These are phyloP conservation scores for Phalaenopsis equestris DNA, from an alignment of 106 monocot genomes.

Conservation along the genomic window DNA sequence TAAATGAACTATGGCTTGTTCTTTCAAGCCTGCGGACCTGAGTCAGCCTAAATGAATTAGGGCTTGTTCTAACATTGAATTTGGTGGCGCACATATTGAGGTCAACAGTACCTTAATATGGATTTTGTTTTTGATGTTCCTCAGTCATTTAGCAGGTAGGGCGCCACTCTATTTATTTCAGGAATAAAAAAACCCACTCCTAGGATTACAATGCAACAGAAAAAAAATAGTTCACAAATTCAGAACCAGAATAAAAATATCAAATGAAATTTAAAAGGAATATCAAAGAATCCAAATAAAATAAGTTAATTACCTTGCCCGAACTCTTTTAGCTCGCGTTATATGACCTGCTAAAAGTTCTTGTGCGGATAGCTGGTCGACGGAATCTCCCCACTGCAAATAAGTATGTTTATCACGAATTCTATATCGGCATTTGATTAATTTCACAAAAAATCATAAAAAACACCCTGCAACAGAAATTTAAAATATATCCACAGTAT, in stretches of 20 bases:
- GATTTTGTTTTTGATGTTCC: no score
- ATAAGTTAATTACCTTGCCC: slow-evolving; percentile 26
- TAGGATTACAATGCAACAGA: not conserved
- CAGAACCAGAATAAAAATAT: not conserved
- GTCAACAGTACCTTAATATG: no score
- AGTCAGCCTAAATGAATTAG: no score
- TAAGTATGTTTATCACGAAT: not conserved
- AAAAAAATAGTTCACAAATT: not conserved
- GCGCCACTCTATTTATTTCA: no score
- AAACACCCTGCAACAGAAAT: not conserved
- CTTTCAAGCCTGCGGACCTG: no score
- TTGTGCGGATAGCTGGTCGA: slow-evolving; percentile 20
- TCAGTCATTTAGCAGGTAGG: no score
- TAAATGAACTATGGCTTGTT: no score
- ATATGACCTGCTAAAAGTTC: slow-evolving; percentile 32
- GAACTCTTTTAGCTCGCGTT: slow-evolving; percentile 41
- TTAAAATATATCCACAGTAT: not conserved
- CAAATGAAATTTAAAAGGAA: not conserved
- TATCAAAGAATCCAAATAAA: not conserved
- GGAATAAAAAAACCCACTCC: not conserved
- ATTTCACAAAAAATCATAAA: not conserved
- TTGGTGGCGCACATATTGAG: no score
- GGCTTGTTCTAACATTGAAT: no score
- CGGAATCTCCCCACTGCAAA: slow-evolving; percentile 22
- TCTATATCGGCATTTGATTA: not conserved